A percentile compares a stretch with the other conserved stretches of the same genome.
Conservation (phyloP, 805 yeast species). For the Lipomyces chichibuensis region DNA sequence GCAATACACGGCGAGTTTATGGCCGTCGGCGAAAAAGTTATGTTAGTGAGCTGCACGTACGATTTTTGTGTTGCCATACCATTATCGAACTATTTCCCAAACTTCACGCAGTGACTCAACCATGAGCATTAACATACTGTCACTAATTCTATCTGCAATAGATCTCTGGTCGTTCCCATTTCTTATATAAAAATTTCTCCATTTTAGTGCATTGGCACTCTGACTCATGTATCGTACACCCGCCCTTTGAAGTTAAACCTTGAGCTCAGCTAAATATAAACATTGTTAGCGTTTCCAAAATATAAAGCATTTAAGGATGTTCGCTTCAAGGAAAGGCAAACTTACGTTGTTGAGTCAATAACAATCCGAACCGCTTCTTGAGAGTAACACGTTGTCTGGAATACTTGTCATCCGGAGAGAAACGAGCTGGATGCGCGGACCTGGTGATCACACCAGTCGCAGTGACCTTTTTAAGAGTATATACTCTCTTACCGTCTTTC, state of each 20-base stretch:
- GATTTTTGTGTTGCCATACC: neutral
- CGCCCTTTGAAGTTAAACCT: neutral
- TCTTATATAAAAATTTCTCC: neutral
- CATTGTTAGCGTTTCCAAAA: neutral
- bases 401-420: conserved; percentile 99
- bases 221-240: neutral
- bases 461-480: conserved; percentile 83
- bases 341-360: conserved; percentile 74
- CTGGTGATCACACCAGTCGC: conserved; percentile 92
- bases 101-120: neutral
- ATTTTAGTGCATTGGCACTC: neutral
- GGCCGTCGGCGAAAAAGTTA: neutral
- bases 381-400: conserved; percentile 98
- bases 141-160: neutral
- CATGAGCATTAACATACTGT: neutral
- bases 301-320: neutral
- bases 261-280: conserved; percentile 19
- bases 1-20: too few species aligned
- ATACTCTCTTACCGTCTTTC: conserved; percentile 91
- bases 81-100: too few species aligned
- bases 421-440: conserved; percentile 99
- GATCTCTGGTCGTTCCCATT: neutral
- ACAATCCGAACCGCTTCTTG: conserved; percentile 87
- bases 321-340: neutral
- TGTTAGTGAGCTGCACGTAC: neutral